Base-by-base conservation (phyloP, 192 early-diverging fungal genomes). In the Coemansia sp. region DNA sequence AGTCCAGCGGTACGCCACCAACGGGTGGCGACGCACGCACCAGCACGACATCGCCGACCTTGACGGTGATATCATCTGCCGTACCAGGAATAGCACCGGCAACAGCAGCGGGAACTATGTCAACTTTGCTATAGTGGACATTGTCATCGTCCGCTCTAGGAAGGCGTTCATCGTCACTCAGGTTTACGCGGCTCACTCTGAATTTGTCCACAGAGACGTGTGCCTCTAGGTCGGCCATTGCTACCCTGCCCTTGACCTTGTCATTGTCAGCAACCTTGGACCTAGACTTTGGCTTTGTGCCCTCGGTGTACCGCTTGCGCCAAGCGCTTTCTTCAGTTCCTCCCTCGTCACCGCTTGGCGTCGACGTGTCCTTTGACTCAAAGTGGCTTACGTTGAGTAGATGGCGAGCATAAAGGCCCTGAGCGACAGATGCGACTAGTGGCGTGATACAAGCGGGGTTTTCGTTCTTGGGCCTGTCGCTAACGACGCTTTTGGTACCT, bases 361-460 rank as follows among this genome's bases (percentile, higher is more conserved):
- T 22, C 20, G 53, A 22, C 22, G 44, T n/a, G 33, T 57, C 44
- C 64, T 67, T 61, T 18, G 50, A 50, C 27, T 69, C 57, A 31
- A 74, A 77, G 38, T 65, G 57, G 36, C 71, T 80, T 52, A 81
- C 76, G 18, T 70, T 75, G 6, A 83, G 65, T 5, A 86, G 53
- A 31, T 81, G 71, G 58, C 80, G 70, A 5, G 75, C 75, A 65
- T 84, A 87, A 12, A 87, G 69, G 3, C 74, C 76, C 62, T 77
- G 68, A 66, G 82, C 81, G 43, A 87, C 75, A 2, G 69, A 74
- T 24, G 71, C 78, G 43, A 85, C 75, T 20, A 80, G 76, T 12
- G 78, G 76, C 2, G 83, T 85, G 15, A 85, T 78, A 16, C 79
- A 81, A 2, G 83, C 74, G 2, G 74, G 72, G 46, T 85, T 85